Conservation (phyloP, 495 filamentous ascomycete species). For the Lepraria neglecta region DNA sequence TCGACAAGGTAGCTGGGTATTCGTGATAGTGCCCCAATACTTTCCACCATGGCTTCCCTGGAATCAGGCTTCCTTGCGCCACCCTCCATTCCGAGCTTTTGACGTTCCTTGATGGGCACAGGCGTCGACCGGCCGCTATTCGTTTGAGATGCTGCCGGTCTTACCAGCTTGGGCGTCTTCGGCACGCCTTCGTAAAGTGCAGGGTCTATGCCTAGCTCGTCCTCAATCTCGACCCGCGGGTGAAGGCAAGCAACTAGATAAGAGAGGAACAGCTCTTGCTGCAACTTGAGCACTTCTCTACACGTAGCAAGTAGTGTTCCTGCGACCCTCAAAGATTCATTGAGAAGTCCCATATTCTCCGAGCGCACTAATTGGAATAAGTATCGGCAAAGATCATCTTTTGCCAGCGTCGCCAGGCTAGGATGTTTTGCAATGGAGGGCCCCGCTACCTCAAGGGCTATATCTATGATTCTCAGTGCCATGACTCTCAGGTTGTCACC, state of each 20-base stretch:
- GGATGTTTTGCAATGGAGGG: constrained; percentile 94
- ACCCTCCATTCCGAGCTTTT: constrained; percentile 89
- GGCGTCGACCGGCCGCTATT: constrained; percentile 84
- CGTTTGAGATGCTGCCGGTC: constrained; percentile 68
- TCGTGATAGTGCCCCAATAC: constrained; percentile 78
- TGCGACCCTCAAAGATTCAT: constrained; percentile 85
- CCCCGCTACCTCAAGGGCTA: constrained; percentile 91
- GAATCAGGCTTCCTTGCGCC: constrained; percentile 88
- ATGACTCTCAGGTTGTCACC: constrained; percentile 94
- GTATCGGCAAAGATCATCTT: constrained; percentile 89
- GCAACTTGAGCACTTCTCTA: constrained; percentile 84
- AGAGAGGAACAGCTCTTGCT: constrained; percentile 93
- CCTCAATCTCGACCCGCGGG: constrained; percentile 83
- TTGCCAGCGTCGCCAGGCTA: constrained; percentile 76
- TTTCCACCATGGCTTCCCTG: constrained; percentile 97
- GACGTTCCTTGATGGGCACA: constrained; percentile 86
- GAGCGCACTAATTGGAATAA: constrained; percentile 95
- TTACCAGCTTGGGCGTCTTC: constrained; percentile 78
- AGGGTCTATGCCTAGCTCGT: constrained; percentile 84
- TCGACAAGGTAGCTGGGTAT: constrained; percentile 94
- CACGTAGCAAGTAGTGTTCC: constrained; percentile 88
- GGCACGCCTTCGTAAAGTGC: constrained; percentile 90
- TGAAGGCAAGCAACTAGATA: constrained; percentile 93
- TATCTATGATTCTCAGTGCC: constrained; percentile 94
- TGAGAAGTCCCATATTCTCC: constrained; percentile 87